Evolutionary conservation across 108 stramenopile species (phyloP).

Genomic region (Poteriospumella lacustris): DNA sequence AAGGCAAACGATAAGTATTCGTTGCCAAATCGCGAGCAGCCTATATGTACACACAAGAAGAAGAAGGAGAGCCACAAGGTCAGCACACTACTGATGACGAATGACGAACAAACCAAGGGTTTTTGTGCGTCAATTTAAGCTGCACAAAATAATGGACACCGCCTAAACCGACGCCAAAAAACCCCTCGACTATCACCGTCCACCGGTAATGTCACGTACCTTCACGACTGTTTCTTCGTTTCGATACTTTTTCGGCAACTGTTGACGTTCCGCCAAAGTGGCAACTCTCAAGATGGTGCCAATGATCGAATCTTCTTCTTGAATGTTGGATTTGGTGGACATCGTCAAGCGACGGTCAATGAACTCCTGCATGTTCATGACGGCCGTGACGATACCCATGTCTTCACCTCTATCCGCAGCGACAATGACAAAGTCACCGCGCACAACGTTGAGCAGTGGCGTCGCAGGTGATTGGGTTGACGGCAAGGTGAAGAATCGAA

Average conservation of each 20-base stretch:
- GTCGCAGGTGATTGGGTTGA: neutral
- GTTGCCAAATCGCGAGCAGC: neutral
- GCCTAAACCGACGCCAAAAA: no score
- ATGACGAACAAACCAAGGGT: no score
- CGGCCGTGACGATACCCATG: neutral
- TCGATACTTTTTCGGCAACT: neutral
- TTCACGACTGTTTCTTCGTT: slow-evolving; percentile 11
- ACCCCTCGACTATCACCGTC: no score
- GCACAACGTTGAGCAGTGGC: no score
- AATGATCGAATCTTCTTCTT: neutral
- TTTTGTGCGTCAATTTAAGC: no score
- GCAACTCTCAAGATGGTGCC: neutral
- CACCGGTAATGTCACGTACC: no score
- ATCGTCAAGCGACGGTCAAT: neutral
- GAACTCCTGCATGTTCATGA: neutral
- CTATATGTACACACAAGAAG: no score
- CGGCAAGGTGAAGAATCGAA: neutral
- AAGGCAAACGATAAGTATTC: neutral
- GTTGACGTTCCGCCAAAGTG: neutral
- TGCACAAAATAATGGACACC: no score
- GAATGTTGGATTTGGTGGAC: neutral
- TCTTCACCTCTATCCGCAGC: slow-evolving; percentile 22
- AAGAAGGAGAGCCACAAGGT: no score
- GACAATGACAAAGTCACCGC: slow-evolving; percentile 12
- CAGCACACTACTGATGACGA: no score